Evolutionary conservation across 2,329 filamentous ascomycete genomes (phyloP), one percentile per base, ranked within the genome.

Genomic region (Aspergillus transmontanensis): DNA sequence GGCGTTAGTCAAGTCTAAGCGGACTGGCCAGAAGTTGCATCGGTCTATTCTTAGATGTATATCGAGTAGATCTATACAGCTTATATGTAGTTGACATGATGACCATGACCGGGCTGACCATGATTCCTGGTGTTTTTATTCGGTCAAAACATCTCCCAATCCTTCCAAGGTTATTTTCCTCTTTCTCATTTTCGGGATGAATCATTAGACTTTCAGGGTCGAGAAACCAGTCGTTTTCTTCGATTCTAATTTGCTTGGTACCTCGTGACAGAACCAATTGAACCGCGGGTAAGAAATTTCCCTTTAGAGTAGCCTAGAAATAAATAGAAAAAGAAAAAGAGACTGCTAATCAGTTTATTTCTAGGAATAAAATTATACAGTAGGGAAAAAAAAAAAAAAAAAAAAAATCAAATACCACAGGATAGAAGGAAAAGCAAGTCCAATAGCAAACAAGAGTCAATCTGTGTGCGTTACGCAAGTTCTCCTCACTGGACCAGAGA

Each of bases 301-400:
- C 51, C 21, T 57, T 46, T 4, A 43, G 4, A 57, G 19, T 11
- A 46, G 12, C 12, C 45, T 3, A 26, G 11, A 5, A 4, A 46
- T 23, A 23, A 23, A 46, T 16, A 14, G n/a, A 23, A 6, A 46
- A 46, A 9, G 3, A 41, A 41, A 19, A 19, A 19, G 9, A 9
- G 39, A n/a, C 7, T 14, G 19, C 19, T 48, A 48, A 48, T 48
- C 45, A 28, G 9, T 16, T 26, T 5, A 36, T 55, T 54, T 23
- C 32, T 39, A 61, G 26, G 59, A 60, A 60, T 60, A 57, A 50
- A 60, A 6, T 11, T 26, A 28, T 57, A 41, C 59, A 57, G 56
- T 26, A 28, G 39, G 30, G 21, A 21, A 21, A 21, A 21, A 21
- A 28, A 39, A 14, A 21, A 21, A 21, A 28, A 39, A 14, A 34